Conservation (phyloP, 2,329 filamentous ascomycete species). For the Aureobasidium musti region DNA sequence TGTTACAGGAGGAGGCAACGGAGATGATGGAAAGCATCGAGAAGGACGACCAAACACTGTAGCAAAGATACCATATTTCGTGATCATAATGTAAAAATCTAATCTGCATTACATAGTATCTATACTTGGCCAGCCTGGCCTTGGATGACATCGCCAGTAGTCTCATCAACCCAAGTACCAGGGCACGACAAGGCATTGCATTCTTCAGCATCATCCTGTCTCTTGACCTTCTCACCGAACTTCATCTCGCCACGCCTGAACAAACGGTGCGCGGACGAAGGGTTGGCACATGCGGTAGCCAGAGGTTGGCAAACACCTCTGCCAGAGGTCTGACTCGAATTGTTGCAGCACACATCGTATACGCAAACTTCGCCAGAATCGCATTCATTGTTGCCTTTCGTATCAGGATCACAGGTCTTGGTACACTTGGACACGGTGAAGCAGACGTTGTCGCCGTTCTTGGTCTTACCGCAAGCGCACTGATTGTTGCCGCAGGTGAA, state of each 20-base stretch:
- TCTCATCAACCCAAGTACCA: not conserved
- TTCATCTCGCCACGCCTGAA: not conserved
- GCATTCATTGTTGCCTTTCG: not conserved
- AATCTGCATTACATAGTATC: too few species aligned
- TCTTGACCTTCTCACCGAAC: not conserved
- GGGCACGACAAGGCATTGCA: constrained; percentile 1
- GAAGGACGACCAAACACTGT: too few species aligned
- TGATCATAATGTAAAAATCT: too few species aligned
- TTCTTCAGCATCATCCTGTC: not conserved
- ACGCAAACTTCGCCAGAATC: not conserved
- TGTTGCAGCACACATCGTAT: not conserved
- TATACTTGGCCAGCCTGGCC: not conserved
- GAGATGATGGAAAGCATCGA: too few species aligned
- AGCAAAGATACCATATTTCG: too few species aligned
- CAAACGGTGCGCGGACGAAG: not conserved
- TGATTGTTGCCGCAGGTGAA: not conserved
- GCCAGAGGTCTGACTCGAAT: not conserved
- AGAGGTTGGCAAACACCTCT: not conserved
- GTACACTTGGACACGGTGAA: not conserved
- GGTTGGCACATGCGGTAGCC: not conserved
- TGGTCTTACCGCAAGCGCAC: not conserved
- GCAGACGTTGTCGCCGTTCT: not conserved
- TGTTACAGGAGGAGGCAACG: too few species aligned
- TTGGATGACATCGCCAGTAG: not conserved
- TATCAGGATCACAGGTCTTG: not conserved